phyloP scores from a whole-genome alignment of 106 monocot genomes.

The Dioscorea zingiberensis region DNA sequence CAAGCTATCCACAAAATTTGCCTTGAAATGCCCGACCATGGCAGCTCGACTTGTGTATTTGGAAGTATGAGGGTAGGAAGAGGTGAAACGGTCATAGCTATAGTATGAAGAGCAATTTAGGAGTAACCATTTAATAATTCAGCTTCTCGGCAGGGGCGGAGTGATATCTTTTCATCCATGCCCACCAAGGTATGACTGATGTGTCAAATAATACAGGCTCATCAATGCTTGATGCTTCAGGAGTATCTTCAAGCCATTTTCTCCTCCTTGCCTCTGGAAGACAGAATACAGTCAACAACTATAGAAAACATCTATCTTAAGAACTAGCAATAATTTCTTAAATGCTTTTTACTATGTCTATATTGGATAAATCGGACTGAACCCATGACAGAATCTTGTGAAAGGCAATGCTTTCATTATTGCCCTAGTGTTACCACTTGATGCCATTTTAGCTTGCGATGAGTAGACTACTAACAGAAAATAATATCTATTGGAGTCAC shows the following conservation, averaged over 20 bases:
- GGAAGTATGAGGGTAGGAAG: neutral
- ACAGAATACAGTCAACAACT: neutral
- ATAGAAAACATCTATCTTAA: too few relatives aligned
- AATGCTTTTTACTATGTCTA: too few relatives aligned
- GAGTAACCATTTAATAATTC: conserved; percentile 73
- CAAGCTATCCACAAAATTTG: conserved; percentile 77
- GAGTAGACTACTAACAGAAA: too few relatives aligned
- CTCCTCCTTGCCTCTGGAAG: conserved; percentile 78
- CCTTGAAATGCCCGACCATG: conserved; percentile 84
- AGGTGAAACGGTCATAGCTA: too few relatives aligned
- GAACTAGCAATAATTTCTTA: too few relatives aligned
- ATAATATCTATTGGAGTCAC: too few relatives aligned
- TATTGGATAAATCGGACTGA: too few relatives aligned
- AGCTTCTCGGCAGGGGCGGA: conserved; percentile 82
- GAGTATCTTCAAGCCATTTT: conserved; percentile 82
- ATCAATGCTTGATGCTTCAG: conserved; percentile 57
- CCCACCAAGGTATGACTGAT: conserved; percentile 80
- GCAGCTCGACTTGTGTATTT: conserved; percentile 65
- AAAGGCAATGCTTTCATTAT: too few relatives aligned
- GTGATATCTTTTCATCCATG: conserved; percentile 81
- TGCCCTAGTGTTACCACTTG: too few relatives aligned
- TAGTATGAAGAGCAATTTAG: neutral
- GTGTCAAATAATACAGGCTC: conserved; percentile 66
- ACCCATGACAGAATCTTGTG: too few relatives aligned
- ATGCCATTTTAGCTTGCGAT: too few relatives aligned